These are phyloP conservation scores for Nevesoporus exiguus DNA, from an alignment of 768 basidiomycete genomes.

Conservation along the genomic window DNA sequence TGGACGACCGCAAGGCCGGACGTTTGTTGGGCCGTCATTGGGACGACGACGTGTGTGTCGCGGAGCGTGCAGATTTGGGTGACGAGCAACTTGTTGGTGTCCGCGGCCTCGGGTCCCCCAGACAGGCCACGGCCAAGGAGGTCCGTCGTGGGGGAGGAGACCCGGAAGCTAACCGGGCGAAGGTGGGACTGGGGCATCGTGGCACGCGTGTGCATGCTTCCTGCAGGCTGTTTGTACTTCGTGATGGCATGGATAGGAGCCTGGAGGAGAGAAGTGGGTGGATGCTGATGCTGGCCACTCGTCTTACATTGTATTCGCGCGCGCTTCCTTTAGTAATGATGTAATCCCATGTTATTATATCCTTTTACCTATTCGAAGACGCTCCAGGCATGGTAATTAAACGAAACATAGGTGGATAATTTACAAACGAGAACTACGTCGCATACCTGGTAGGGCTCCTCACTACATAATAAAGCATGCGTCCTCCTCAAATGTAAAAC, in stretches of 20 bases:
- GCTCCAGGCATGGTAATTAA: not conserved
- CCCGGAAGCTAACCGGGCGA: slow-evolving; percentile 41
- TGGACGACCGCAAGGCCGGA: slow-evolving; percentile 65
- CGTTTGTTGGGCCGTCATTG: slow-evolving; percentile 84
- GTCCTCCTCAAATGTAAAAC: slow-evolving; percentile 59
- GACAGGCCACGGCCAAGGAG: slow-evolving; percentile 25
- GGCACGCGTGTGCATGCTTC: slow-evolving; percentile 62
- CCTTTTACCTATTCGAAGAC: not conserved
- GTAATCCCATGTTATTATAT: too few species aligned
- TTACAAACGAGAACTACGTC: not conserved
- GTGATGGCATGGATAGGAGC: slow-evolving; percentile 71
- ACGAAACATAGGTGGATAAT: not conserved
- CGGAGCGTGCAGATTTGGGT: slow-evolving; percentile 93
- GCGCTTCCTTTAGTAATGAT: not conserved
- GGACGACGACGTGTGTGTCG: slow-evolving; percentile 81
- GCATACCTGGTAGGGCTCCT: too few species aligned
- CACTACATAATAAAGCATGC: not conserved
- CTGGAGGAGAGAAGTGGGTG: slow-evolving; percentile 37
- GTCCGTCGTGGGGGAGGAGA: slow-evolving; percentile 13
- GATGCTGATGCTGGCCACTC: slow-evolving; percentile 16
- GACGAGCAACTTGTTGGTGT: slow-evolving; percentile 71
- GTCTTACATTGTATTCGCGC: too few species aligned
- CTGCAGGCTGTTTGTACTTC: slow-evolving; percentile 71
- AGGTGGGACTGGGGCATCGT: slow-evolving; percentile 84
- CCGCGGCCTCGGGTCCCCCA: slow-evolving; percentile 7